Conservation (phyloP, 73 alveolate genomes). For the Effrenium voratum region DNA sequence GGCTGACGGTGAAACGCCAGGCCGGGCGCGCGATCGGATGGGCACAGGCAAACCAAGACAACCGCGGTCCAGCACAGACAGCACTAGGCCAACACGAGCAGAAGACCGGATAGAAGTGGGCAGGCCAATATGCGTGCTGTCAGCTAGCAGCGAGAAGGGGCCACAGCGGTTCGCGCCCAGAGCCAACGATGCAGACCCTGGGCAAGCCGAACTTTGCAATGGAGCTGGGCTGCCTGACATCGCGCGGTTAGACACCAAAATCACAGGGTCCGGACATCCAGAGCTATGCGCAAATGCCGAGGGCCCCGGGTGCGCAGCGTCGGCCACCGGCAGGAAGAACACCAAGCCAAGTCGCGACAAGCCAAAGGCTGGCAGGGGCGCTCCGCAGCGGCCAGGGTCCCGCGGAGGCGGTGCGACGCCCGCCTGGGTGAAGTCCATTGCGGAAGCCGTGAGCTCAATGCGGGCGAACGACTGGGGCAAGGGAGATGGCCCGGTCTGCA, state of each 20-base stretch:
- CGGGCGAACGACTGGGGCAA: neutral
- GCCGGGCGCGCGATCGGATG: neutral
- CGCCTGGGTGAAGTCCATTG: neutral
- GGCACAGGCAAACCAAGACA: neutral
- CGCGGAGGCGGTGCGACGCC: neutral
- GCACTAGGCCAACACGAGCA: neutral
- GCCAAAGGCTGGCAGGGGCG: neutral
- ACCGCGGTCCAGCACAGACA: neutral
- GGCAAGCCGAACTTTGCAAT: neutral
- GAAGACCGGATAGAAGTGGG: neutral
- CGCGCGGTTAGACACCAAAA: neutral
- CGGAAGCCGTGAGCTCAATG: neutral
- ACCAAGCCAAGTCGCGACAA: neutral
- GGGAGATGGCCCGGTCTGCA: neutral
- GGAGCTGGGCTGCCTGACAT: neutral
- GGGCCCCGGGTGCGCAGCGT: neutral
- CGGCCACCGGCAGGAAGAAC: neutral
- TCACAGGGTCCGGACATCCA: neutral
- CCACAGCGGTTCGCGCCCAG: conserved; percentile 2
- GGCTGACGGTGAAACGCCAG: neutral
- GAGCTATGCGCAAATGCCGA: neutral
- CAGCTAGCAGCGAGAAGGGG: neutral
- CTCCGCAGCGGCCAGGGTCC: neutral
- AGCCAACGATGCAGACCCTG: neutral
- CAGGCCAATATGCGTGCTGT: neutral